phyloP scores from a whole-genome alignment of 345 rosid genomes.

The Euphorbia tirucalli region DNA sequence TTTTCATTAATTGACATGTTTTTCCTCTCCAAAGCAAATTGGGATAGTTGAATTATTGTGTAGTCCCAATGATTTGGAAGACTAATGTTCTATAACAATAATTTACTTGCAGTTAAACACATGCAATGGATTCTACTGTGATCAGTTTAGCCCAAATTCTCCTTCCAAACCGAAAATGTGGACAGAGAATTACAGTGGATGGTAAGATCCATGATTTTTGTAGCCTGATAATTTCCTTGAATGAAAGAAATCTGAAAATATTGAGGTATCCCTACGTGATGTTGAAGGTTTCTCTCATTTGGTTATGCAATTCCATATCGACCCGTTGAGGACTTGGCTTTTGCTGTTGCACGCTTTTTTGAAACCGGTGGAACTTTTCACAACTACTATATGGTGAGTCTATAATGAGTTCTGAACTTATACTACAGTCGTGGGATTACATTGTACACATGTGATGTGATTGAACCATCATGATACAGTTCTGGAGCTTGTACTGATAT shows the following conservation, averaged over 20 bases:
- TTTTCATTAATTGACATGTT: background rate
- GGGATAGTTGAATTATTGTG: background rate
- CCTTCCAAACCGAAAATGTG: slow-evolving; percentile 61
- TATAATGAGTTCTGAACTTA: background rate
- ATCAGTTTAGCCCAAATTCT: slow-evolving; percentile 50
- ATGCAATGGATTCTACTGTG: slow-evolving; percentile 70
- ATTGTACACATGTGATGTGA: no score
- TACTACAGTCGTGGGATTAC: no score
- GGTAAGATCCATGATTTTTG: slow-evolving; percentile 31
- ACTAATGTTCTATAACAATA: slow-evolving; percentile 4
- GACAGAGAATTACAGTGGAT: slow-evolving; percentile 69
- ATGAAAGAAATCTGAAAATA: background rate
- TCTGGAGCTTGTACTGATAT: slow-evolving; percentile 15
- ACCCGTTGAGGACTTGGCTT: slow-evolving; percentile 70
- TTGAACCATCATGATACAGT: background rate
- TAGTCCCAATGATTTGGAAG: background rate
- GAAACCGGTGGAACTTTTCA: slow-evolving; percentile 63
- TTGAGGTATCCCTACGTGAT: slow-evolving; percentile 2
- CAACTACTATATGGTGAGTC: slow-evolving; percentile 62
- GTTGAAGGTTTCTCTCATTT: slow-evolving; percentile 51
- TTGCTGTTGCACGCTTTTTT: slow-evolving; percentile 61
- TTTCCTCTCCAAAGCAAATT: background rate
- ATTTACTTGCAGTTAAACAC: slow-evolving; percentile 53
- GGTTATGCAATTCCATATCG: slow-evolving; percentile 64
- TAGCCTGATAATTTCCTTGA: slow-evolving; percentile 2